phyloP scores from a whole-genome alignment of 2,329 filamentous ascomycete species.

The Exophiala calicioides region DNA sequence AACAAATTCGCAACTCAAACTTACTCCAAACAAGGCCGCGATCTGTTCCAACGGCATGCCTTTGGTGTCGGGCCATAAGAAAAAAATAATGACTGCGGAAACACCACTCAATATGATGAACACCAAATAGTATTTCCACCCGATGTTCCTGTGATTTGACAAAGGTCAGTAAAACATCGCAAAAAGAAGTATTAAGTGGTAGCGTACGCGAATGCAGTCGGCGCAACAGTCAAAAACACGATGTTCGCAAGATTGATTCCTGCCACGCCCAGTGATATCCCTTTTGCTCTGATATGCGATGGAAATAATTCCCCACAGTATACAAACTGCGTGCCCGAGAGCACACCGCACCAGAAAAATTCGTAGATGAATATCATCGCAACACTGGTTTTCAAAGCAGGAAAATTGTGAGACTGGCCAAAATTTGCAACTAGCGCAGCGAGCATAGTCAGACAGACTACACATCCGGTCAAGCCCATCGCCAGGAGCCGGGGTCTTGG shows the following conservation, averaged over 20 bases:
- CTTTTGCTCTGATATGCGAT: background rate
- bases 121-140: background rate
- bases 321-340: background rate
- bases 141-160: background rate
- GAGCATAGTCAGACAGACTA: background rate
- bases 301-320: background rate
- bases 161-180: too few species aligned
- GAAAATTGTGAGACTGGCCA: slow-evolving; percentile 25
- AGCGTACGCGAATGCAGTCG: background rate
- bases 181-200: too few species aligned
- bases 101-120: background rate
- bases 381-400: slow-evolving; percentile 36
- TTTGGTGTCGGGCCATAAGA: background rate
- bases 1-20: background rate
- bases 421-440: background rate
- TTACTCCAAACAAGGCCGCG: background rate
- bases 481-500: slow-evolving; percentile 1
- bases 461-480: background rate
- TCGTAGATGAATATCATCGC: slow-evolving; percentile 36
- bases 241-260: background rate
- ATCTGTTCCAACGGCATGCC: background rate
- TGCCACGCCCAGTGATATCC: background rate
- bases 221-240: background rate
- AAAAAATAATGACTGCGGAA: background rate
- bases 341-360: background rate